Evolutionary conservation across 441 rosid genomes (phyloP), one percentile per base, ranked within the genome.

Genomic region (Biscutella laevigata): DNA sequence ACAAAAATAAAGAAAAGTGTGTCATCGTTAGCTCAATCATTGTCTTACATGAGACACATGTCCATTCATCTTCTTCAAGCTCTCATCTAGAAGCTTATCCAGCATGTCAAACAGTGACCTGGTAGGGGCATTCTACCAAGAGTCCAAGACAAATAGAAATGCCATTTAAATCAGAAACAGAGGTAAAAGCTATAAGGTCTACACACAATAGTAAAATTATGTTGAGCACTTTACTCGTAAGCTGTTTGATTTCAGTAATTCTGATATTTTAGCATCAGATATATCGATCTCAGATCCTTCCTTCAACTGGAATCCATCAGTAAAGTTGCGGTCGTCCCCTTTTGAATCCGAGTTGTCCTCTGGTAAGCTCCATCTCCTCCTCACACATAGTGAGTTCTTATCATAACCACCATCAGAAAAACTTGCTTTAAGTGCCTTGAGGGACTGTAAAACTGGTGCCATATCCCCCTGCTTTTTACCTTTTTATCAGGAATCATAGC

Each of bases 61-160:
- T 46, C 85, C 88, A 60, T 75, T 80, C 70, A 78, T 81, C 64
- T 74, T 79, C 68, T 76, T 86, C 40, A 73, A 52, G 66, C 76
- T 75, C 64, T 81, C 96, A 62, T 83, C 94, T 68, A 89, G 68
- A 65, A 87, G 79, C 72, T 53, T 71, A 38, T 74, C 79, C 66
- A 76, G 71, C 39, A 75, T 67, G 68, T 68, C 73, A 72, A 87
- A 90, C 62, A 94, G 79, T 48, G 77, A 73, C 61, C 73, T 81
- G 53, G 85, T 85, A 12, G 97, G 74, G 47, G 81, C 78, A 64
- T 75, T 80, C 96, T 87, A 87, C n/a, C n/a, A n/a, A n/a, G n/a
- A n/a, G n/a, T n/a, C 52, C 44, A 57, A 46, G 47, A 62, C 42
- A 19, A 45, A 50, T 42, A 39, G 26, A 45, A 53, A 57, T 59